These are phyloP conservation scores for Iris pallida DNA, from an alignment of 116 monocot genomes.

Conservation along the genomic window DNA sequence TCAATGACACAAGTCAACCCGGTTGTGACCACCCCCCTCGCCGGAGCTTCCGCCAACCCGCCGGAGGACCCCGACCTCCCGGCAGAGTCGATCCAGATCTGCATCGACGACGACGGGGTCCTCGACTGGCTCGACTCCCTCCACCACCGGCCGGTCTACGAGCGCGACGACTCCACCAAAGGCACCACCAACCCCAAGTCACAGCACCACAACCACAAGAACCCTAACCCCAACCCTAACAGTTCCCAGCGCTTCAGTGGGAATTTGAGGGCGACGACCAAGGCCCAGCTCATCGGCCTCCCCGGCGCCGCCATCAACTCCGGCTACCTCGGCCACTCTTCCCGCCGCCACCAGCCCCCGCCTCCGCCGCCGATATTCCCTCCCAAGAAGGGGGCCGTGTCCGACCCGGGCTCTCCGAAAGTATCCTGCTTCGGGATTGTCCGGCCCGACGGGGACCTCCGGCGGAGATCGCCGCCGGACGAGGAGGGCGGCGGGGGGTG, in stretches of 20 bases:
- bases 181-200: slow-evolving; percentile 52
- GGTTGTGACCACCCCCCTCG: no score
- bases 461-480: background rate
- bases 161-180: slow-evolving; percentile 48
- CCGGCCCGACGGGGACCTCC: slow-evolving; percentile 18
- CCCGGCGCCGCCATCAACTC: slow-evolving; percentile 21
- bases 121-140: slow-evolving; percentile 11
- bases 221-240: background rate
- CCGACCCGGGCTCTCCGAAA: slow-evolving; percentile 33
- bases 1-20: no score
- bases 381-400: slow-evolving; percentile 10
- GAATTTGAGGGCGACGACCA: slow-evolving; percentile 24
- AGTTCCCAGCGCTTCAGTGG: slow-evolving; percentile 29
- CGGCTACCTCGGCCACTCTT: slow-evolving; percentile 24
- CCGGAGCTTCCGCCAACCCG: background rate
- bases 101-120: slow-evolving; percentile 13
- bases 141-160: slow-evolving; percentile 19
- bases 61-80: slow-evolving; percentile 27
- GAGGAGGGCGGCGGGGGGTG: background rate
- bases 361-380: background rate
- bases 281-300: slow-evolving; percentile 28
- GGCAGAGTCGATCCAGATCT: slow-evolving; percentile 33
- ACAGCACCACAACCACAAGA: slow-evolving; percentile 10
- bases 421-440: slow-evolving; percentile 45
- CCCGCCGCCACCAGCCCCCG: background rate